Conservation (phyloP, 2,329 filamentous ascomycete species). For the Eutypa lata region DNA sequence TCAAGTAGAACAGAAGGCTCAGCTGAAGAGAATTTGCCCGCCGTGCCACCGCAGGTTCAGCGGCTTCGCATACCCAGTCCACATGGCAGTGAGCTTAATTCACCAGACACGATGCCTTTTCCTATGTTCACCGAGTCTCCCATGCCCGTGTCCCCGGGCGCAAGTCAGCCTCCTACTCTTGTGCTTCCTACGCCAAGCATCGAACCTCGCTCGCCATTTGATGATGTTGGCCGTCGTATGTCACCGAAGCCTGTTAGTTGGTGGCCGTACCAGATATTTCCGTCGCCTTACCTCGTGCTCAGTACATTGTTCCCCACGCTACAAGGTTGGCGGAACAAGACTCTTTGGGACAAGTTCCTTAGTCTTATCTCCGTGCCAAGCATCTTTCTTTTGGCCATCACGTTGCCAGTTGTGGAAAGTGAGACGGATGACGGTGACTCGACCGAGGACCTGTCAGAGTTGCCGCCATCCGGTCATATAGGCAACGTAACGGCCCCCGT, state of each 20-base stretch:
- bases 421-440: slow-evolving; percentile 51
- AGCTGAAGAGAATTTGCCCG: slow-evolving; percentile 9
- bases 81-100: slow-evolving; percentile 41
- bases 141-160: slow-evolving; percentile 38
- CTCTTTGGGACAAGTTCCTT: slow-evolving; percentile 77
- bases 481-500: slow-evolving; percentile 33
- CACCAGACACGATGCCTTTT: slow-evolving; percentile 59
- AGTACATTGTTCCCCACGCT: slow-evolving; percentile 85
- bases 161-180: slow-evolving; percentile 50
- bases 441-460: slow-evolving; percentile 33
- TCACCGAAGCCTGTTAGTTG: slow-evolving; percentile 56
- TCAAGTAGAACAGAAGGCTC: slow-evolving; percentile 12
- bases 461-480: slow-evolving; percentile 20
- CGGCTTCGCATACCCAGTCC: slow-evolving; percentile 47
- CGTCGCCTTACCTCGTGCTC: slow-evolving; percentile 67
- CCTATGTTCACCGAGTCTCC: slow-evolving; percentile 64
- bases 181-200: slow-evolving; percentile 50
- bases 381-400: slow-evolving; percentile 85
- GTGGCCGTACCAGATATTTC: slow-evolving; percentile 78
- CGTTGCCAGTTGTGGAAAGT: slow-evolving; percentile 84
- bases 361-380: slow-evolving; percentile 83
- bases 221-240: slow-evolving; percentile 36
- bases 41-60: slow-evolving; percentile 27
- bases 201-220: slow-evolving; percentile 42
- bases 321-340: slow-evolving; percentile 76